These are phyloP conservation scores for Gliomastix tumulicola DNA, from an alignment of 2,329 filamentous ascomycete genomes.

Conservation along the genomic window DNA sequence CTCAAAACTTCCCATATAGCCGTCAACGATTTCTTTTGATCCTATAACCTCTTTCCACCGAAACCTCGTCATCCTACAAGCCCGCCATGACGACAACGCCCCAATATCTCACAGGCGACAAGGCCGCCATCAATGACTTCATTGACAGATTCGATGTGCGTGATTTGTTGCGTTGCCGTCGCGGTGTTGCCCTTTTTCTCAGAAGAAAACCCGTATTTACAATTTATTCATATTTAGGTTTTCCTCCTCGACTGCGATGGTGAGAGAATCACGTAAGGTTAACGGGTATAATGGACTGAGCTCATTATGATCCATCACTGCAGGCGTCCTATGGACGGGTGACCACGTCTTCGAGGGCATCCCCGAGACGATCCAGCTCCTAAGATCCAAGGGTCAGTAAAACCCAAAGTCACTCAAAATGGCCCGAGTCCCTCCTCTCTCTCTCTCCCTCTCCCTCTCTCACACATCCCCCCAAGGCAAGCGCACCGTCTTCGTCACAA, in stretches of 20 bases:
- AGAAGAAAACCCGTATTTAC: background rate
- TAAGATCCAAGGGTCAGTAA: slow-evolving; percentile 67
- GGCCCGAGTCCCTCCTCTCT: background rate
- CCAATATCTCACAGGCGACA: slow-evolving; percentile 74
- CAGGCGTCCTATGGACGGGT: slow-evolving; percentile 96
- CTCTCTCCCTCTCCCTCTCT: background rate
- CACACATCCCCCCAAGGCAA: slow-evolving; percentile 56
- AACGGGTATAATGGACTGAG: background rate
- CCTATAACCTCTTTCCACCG: too few species aligned
- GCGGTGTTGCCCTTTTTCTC: background rate
- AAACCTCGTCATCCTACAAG: too few species aligned
- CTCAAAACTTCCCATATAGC: too few species aligned
- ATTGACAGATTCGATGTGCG: slow-evolving; percentile 87
- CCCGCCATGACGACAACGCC: slow-evolving; percentile 25
- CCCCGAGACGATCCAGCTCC: slow-evolving; percentile 75
- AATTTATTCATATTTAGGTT: slow-evolving; percentile 43
- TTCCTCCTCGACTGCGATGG: slow-evolving; percentile 98
- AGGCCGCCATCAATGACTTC: slow-evolving; percentile 71
- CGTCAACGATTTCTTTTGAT: too few species aligned
- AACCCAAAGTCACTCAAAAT: too few species aligned
- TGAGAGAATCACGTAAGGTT: slow-evolving; percentile 29
- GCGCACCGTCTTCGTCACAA: slow-evolving; percentile 90
- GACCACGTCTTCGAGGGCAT: slow-evolving; percentile 82
- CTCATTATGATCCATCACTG: slow-evolving; percentile 11
- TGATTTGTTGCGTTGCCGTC: slow-evolving; percentile 73